Base-by-base conservation (phyloP, 2,329 filamentous ascomycete genomes). In the Cercospora sp. region DNA sequence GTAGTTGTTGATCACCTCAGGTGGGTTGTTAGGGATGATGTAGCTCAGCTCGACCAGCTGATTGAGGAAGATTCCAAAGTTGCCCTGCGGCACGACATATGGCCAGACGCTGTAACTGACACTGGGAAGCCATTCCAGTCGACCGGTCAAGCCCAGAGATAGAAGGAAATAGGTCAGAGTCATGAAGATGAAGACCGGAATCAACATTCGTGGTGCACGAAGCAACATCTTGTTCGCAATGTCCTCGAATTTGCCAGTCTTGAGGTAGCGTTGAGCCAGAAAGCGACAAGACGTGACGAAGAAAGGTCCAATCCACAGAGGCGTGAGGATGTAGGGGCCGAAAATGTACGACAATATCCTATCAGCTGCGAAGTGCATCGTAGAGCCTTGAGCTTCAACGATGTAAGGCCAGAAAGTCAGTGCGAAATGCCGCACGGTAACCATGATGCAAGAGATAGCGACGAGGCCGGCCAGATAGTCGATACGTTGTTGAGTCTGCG, bases 21-120 rank as follows among this genome's bases (percentile, higher is more conserved):
- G 83, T 7, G 81, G 81, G 2, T 81, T 81, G 60, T 84, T 85
- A 6, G 83, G 83, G n/a, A 84, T 79, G 9, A 84, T 74, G 63
- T 82, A 85, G 3, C 79, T 75, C 9, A 85, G 75, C 70, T 84
- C 80, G 3, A 85, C 74, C 6, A 83, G 69, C 65, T 83, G 81
- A 40, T 78, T 81, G 37, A 85, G 74, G 71, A 80, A 84, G 57
- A 77, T 69, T 8, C 80, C 81, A 26, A 81, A 80, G 45, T 82
- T 81, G 3, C 74, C 71, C 70, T 80, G 80, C 10, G 78, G 75
- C 10, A 75, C 73, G 8, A 82, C 80, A 69, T 81, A 84, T 3
- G 82, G 82, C 83, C 83, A 85, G 1, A 79, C 80, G 2, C 82
- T 83, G 81, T 80, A 85, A 0, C 81, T 80, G 21, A 85, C 74